Conservation (phyloP, 2,329 filamentous ascomycete species). For the Apiospora pterosperma region DNA sequence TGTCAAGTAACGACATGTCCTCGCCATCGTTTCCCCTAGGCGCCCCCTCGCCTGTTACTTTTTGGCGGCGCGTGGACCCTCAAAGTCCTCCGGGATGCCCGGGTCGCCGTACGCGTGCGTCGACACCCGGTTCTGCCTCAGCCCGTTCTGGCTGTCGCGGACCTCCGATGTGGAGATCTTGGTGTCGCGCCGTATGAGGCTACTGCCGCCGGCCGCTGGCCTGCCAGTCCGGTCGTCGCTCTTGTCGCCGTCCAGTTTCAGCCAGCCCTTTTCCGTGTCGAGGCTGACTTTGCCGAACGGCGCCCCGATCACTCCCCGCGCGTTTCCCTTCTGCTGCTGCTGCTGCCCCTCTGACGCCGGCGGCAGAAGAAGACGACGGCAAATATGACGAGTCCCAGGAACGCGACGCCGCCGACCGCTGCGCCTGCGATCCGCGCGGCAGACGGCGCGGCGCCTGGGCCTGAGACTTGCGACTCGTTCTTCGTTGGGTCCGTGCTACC, state of each 20-base stretch:
- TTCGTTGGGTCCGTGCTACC: not conserved
- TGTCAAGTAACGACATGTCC: not conserved
- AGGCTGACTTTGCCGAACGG: not conserved
- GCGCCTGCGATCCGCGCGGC: not conserved
- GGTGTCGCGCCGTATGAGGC: not conserved
- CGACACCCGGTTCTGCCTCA: not conserved
- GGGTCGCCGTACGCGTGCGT: constrained; percentile 14
- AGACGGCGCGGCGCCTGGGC: not conserved
- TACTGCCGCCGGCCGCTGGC: not conserved
- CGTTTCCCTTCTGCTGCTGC: not conserved
- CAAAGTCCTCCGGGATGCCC: constrained; percentile 56
- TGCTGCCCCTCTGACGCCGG: not conserved
- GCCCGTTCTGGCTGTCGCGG: not conserved
- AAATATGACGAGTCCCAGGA: not conserved
- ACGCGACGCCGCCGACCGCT: not conserved
- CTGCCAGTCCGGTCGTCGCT: not conserved
- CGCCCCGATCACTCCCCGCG: no score
- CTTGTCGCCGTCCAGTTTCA: not conserved
- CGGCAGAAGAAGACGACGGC: not conserved
- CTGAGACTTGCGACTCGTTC: not conserved
- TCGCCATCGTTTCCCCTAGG: no score
- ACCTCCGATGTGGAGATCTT: not conserved
- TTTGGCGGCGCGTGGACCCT: constrained; percentile 36
- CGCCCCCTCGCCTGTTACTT: not conserved
- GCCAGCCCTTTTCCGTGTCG: not conserved